Conservation (phyloP, 2,329 filamentous ascomycete genomes). For the Nemania sp. region DNA sequence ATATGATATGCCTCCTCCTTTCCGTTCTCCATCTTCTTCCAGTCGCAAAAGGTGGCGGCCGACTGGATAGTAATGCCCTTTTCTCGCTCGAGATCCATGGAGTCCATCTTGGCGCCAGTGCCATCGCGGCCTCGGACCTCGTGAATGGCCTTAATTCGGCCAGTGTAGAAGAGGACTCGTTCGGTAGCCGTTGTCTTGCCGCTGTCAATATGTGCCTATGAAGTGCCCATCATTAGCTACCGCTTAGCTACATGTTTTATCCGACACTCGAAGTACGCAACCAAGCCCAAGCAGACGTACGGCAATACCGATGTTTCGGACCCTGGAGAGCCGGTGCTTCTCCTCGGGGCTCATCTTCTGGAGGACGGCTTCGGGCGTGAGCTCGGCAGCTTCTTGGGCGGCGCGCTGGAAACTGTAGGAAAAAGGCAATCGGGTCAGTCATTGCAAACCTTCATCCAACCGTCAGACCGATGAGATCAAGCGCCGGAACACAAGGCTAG, state of each 20-base stretch:
- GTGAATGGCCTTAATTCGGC: constrained; percentile 94
- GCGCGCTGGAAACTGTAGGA: constrained; percentile 50
- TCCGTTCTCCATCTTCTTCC: constrained; percentile 83
- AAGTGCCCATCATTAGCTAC: no score
- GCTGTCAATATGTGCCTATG: constrained; percentile 98
- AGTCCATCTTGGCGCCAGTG: constrained; percentile 99
- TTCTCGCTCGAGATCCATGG: constrained; percentile 97
- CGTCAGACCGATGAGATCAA: no score
- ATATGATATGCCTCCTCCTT: constrained; percentile 92
- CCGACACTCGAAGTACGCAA: no score
- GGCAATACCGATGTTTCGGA: constrained; percentile 98
- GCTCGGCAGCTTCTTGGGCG: constrained; percentile 56
- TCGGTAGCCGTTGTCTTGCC: constrained; percentile 97
- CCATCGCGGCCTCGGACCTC: constrained; percentile 94
- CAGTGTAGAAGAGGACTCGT: constrained; percentile 96
- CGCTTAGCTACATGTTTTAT: no score
- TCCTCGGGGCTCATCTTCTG: constrained; percentile 82
- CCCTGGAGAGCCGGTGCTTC: constrained; percentile 73
- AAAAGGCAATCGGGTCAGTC: constrained; percentile 15
- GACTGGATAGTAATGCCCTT: constrained; percentile 99
- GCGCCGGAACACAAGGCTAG: no score
- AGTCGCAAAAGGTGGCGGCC: constrained; percentile 96
- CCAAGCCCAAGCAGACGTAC: constrained; percentile 59
- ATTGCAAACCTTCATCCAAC: no score
- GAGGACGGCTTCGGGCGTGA: constrained; percentile 65